Evolutionary conservation across 2,329 filamentous ascomycete species (phyloP), one percentile per base, ranked within the genome.

Genomic region (Dryadomyces quercus-mongolicae): DNA sequence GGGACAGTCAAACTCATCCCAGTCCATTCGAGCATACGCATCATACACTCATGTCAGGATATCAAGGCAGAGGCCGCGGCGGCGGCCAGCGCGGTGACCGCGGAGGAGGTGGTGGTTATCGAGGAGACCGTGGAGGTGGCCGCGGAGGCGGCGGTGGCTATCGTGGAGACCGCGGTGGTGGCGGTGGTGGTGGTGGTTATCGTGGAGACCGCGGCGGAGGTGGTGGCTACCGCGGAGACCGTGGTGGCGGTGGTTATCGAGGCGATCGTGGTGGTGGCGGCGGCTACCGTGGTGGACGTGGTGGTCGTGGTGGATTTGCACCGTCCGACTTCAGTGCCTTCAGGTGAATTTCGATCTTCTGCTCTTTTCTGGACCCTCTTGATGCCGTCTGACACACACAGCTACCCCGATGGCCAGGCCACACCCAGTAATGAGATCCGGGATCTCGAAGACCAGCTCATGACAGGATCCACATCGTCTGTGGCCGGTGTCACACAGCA

Each of bases 401-500:
- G 58, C 20, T 59, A 59, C 38, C 42, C 22, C 3, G 49, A 54
- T 16, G 38, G 52, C 13, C 9, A 16, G 3, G 22, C 46, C 0
- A 34, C 48, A 1, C 67, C 69, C 0, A 65, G 70, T n/a, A 22
- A 52, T 1, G 22, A 52, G 0, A 61, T 71, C 12, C 64, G 63
- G 1, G 50, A 44, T 9, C 58, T 65, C 2, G 65, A 67, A 50
- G 12, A 62, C 49, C 12, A 31, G 40, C 62, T 62, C 49, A 57
- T 64, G 53, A 38, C 56, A 4, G 18, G 34, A 10, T 15, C 49
- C 12, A 2, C 40, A 31, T 40, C 49, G 46, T 10, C 44, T 15
- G 2, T n/a, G 45, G 48, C 36, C 9, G 42, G 15, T 16, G 13
- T 54, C 18, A 51, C 53, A 1, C 47, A 46, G 10, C 48, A 46